Base-by-base conservation (phyloP, 23 red algal species). In the Cyanidiococcus yangmingshanensis region DNA sequence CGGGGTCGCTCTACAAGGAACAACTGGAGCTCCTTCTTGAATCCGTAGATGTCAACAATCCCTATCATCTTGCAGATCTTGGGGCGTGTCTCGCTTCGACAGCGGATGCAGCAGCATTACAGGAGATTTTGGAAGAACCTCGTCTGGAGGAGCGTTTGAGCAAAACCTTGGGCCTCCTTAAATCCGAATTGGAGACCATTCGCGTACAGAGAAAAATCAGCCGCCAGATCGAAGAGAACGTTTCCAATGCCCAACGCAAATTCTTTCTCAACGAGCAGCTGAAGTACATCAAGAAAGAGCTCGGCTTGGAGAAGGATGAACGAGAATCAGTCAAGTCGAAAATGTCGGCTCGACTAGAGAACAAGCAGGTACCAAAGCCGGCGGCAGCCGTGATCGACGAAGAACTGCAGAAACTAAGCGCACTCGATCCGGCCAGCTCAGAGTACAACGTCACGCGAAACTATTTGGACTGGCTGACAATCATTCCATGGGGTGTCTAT, bases 211-310 rank as follows among this genome's bases (percentile, higher is more conserved):
- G 88, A 68, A 85, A 89, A 32, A 96, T 96, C 75, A 89, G 87
- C 58, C 87, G 90, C 51, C 87, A 90, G 50, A 90, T 96, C 35
- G 92, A 96, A 68, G 87, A 96, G 59, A 90, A 87, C 57, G 88
- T 96, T 12, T 87, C 82, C 40, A 87, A 90, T 75, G 84, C 87
- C 1, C 92, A 96, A 57, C 41, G 87, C 50, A 79, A 80, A 58
- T 96, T 88, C 80, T 96, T 96, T 76, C 68, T 96, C 67, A 96
- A 77, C 35, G 92, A 96, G 83, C 92, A 96, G 68, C 81, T 96
- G 71, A 96, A 96, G 79, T 83, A 90, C 74, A 90, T 96, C 39
- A 90, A 90, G 38, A 89, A 89, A 39, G 92, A 96, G 58, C 76
- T 96, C 40, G 92, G 92, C 7, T 85, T 96, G 79, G 92, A 96